Evolutionary conservation across 768 basidiomycete genomes (phyloP).

Genomic region (Lactifluus hygrophoroides): DNA sequence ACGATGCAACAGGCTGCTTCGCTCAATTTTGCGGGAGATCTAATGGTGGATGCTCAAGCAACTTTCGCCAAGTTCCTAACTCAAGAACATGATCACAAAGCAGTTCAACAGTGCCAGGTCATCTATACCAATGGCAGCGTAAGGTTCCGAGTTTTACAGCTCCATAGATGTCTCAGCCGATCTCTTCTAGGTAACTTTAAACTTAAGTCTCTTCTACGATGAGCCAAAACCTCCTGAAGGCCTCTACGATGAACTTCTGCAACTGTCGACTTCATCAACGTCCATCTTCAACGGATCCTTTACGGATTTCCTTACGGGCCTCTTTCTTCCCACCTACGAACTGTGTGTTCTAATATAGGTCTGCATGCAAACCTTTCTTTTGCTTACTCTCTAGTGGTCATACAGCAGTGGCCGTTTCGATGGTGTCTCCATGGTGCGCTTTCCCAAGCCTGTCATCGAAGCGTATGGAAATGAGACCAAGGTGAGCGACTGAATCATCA

Average conservation of each 20-base stretch:
- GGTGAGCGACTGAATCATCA: background rate
- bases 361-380: background rate
- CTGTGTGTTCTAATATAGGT: background rate
- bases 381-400: constrained; percentile 8
- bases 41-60: background rate
- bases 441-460: background rate
- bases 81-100: background rate
- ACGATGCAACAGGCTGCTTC: background rate
- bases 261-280: constrained; percentile 29
- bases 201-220: constrained; percentile 42
- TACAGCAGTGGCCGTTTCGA: background rate
- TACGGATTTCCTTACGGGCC: constrained; percentile 28
- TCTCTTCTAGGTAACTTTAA: constrained; percentile 14
- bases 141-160: constrained; percentile 30
- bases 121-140: background rate
- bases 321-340: constrained; percentile 25
- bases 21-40: background rate
- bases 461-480: constrained; percentile 6
- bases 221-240: constrained; percentile 37
- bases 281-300: constrained; percentile 32
- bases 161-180: constrained; percentile 1
- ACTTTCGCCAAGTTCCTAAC: background rate
- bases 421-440: background rate
- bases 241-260: constrained; percentile 39
- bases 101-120: background rate